Evolutionary conservation across 768 basidiomycete genomes (phyloP), one percentile per base, ranked within the genome.

Genomic region (Butyriboletus loyo): DNA sequence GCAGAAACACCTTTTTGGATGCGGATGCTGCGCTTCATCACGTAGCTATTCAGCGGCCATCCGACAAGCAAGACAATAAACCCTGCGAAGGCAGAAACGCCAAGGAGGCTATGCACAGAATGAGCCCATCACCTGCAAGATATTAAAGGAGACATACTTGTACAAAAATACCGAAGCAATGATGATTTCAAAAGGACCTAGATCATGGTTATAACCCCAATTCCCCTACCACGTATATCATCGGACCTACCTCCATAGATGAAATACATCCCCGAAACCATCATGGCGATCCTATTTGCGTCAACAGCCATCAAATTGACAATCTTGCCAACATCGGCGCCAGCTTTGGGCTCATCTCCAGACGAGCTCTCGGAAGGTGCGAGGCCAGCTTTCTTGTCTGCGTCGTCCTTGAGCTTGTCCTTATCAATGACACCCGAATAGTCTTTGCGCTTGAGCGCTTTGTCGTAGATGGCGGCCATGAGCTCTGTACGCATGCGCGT

Each of bases 301-400:
- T 92, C 89, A 7, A 81, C 83, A 14, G 88, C 84, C 91, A 95
- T 95, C 32, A 94, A 70, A 58, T 92, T 91, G 49, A 94, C 89
- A 47, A 95, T 90, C 67, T 94, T 93, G 13, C 93, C 93, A 13
- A 89, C 77, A 65, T 92, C 89, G 8, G 93, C 93, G 15, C 90
- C 88, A 1, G 86, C 80, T 58, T 82, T 86, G 1, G 84, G 81
- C 28, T 89, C 75, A 53, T 72, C 72, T 47, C 56, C 64, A 38
- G 60, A 52, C 15, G 62, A 31, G 45, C 67, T 62, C 70, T 77
- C 43, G 5, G 58, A 51, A 8, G 53, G 36, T 4, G 46, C 15
- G 24, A 48, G 5, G 17, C 62, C 65, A 8, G 59, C 55, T 30
- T 59, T 65, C 27, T 54, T 66, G 19, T 57, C 60, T 6, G 60